Evolutionary conservation across 2,329 filamentous ascomycete genomes (phyloP).

Genomic region (Ploettnerulaceae sp.): DNA sequence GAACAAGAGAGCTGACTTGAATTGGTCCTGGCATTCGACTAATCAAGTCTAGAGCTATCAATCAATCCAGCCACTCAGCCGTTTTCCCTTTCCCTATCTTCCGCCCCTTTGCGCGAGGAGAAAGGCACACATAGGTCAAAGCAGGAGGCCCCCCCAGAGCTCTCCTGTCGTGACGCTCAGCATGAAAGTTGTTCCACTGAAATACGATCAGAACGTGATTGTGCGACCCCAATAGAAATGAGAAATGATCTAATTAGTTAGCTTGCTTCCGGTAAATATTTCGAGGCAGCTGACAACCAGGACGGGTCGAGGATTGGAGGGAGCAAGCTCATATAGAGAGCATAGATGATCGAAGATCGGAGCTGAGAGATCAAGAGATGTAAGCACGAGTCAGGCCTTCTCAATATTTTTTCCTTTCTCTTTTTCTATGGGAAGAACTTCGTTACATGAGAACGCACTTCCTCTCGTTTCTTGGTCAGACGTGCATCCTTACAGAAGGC

Average conservation of each 20-base stretch:
- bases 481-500: conserved; percentile 15
- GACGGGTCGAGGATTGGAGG: conserved; percentile 3
- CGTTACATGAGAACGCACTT: neutral
- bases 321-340: too few relatives aligned
- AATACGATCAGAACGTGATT: conserved; percentile 14
- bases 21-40: neutral
- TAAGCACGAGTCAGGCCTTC: neutral
- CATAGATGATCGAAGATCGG: too few relatives aligned
- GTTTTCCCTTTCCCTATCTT: neutral
- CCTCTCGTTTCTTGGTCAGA: conserved; percentile 2
- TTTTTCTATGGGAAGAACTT: too few relatives aligned
- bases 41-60: neutral
- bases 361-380: neutral
- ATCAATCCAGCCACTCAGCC: too few relatives aligned
- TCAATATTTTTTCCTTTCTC: too few relatives aligned
- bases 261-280: conserved; percentile 17
- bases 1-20: neutral
- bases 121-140: conserved; percentile 6
- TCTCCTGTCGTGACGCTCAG: neutral
- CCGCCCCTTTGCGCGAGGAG: neutral
- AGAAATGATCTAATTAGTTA: conserved; percentile 10
- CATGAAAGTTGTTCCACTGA: conserved; percentile 13
- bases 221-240: conserved; percentile 18
- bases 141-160: neutral
- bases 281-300: conserved; percentile 20